Evolutionary conservation across 768 basidiomycete genomes (phyloP).

Genomic region (Pleurotus eryngii): DNA sequence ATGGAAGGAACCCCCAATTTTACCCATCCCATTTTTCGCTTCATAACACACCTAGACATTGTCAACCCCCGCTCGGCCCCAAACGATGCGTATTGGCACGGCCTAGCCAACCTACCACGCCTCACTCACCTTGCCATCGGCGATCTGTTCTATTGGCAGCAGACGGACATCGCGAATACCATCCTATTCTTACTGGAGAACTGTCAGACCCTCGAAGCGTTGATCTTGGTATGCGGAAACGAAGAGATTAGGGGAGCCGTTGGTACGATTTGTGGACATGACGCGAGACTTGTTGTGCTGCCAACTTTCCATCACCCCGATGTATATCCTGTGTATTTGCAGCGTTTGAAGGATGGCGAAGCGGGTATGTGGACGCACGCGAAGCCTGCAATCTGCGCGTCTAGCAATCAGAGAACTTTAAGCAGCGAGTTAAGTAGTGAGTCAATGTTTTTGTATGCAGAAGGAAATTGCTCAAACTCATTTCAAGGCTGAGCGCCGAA

Average conservation of each 20-base stretch:
- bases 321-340: constrained; percentile 5
- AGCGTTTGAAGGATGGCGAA: not conserved
- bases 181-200: not conserved
- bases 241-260: constrained; percentile 26
- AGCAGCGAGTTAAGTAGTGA: too few relatives aligned
- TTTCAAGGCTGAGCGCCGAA: too few relatives aligned
- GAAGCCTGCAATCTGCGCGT: not conserved
- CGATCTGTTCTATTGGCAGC: constrained; percentile 11
- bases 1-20: constrained; percentile 11
- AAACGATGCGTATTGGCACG: constrained; percentile 24
- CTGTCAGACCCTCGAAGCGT: constrained; percentile 11
- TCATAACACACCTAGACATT: constrained; percentile 35
- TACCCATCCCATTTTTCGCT: constrained; percentile 21
- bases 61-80: constrained; percentile 19
- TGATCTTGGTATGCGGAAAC: constrained; percentile 22
- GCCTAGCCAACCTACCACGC: constrained; percentile 17
- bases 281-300: constrained; percentile 16
- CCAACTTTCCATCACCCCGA: constrained; percentile 5
- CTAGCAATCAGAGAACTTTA: too few relatives aligned
- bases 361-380: constrained; percentile 8
- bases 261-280: constrained; percentile 22
- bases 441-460: too few relatives aligned
- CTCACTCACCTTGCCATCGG: constrained; percentile 32
- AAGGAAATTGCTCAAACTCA: too few relatives aligned
- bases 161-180: not conserved